Evolutionary conservation across 768 basidiomycete species (phyloP), one percentile per base, ranked within the genome.

Genomic region (Trametes elegans): DNA sequence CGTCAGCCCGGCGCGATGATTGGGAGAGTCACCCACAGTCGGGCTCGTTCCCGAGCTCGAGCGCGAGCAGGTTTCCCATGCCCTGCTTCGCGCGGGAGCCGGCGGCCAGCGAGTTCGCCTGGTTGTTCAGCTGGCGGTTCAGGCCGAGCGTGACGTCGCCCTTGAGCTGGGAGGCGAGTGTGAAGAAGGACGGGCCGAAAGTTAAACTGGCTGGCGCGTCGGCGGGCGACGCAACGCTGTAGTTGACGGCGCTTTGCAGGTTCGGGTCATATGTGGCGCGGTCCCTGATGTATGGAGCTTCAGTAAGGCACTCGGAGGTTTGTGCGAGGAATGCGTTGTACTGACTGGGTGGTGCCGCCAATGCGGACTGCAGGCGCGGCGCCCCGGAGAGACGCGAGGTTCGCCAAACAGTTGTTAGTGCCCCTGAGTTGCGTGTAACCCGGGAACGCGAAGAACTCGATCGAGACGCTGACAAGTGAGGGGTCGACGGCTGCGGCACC

Each of bases 371-470:
- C 71, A 18, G 72, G 72, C 42, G 58, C 62, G 1, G 67, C 57
- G 5, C 71, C 71, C 3, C 71, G 69, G 5, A 73, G 55, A 3
- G 55, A 46, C 21, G 66, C 66, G 16, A 74, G 48, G 47, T 73
- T 70, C 11, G 60, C 64, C 1, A 74, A 54, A 56, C 73, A 74
- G 52, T 68, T 71, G 16, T 55, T 61, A 3, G 73, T 74, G 6
- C 69, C 65, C 8, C 64, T 39, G 14, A 74, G 49, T 28, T 61
- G 47, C 11, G 67, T 69, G 58, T 74, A 74, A 5, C 64, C 71
- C 1, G 73, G 73, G 54, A 73, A 73, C n/a, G 73, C 66, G 53
- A 74, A 74, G 62, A 73, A 74, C 47, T 74, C 73, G 38, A 74
- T 57, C 5, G 73, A 74, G 7, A 74, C 62, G 58, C 71, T 70